Conservation (phyloP, 169 alveolate genomes). For the Plasmodium malariae region DNA sequence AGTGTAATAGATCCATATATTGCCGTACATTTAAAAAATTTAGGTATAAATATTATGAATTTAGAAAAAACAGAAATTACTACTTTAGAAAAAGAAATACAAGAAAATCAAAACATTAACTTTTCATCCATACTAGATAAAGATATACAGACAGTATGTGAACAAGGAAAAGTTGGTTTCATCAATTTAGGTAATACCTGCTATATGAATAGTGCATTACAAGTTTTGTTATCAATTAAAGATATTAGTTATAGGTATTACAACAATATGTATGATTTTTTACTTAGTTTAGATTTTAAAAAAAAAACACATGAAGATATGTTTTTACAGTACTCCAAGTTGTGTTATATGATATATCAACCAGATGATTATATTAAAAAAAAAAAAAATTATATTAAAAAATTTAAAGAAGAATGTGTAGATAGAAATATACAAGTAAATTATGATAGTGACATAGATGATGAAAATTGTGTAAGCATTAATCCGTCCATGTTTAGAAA, state of each 20-base stretch:
- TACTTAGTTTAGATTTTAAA: constrained; percentile 5
- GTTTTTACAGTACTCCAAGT: constrained; percentile 43
- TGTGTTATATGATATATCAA: constrained; percentile 41
- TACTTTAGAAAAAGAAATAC: constrained; percentile 32
- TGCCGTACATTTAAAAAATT: constrained; percentile 89
- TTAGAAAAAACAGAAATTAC: constrained; percentile 42
- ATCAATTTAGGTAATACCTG: constrained; percentile 90
- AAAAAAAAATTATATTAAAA: constrained; percentile 53
- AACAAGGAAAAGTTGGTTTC: constrained; percentile 85
- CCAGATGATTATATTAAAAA: constrained; percentile 44
- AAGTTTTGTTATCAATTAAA: constrained; percentile 77
- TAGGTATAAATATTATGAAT: constrained; percentile 91
- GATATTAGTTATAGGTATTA: constrained; percentile 42
- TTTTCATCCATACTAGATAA: constrained; percentile 78
- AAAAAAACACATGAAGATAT: constrained; percentile 46
- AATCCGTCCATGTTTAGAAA: constrained; percentile 61
- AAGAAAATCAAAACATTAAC: constrained; percentile 63
- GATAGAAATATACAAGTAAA: constrained; percentile 20
- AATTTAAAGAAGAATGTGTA: constrained; percentile 39
- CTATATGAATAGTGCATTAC: constrained; percentile 88
- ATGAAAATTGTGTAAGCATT: constrained; percentile 49
- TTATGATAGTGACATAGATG: constrained; percentile 70
- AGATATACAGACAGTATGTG: constrained; percentile 64
- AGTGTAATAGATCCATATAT: constrained; percentile 91
- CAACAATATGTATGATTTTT: constrained; percentile 11